A percentile compares a stretch with the other conserved stretches of the same genome.
phyloP scores from a whole-genome alignment of 805 yeast species.

The Myxozyma melibiosi region DNA sequence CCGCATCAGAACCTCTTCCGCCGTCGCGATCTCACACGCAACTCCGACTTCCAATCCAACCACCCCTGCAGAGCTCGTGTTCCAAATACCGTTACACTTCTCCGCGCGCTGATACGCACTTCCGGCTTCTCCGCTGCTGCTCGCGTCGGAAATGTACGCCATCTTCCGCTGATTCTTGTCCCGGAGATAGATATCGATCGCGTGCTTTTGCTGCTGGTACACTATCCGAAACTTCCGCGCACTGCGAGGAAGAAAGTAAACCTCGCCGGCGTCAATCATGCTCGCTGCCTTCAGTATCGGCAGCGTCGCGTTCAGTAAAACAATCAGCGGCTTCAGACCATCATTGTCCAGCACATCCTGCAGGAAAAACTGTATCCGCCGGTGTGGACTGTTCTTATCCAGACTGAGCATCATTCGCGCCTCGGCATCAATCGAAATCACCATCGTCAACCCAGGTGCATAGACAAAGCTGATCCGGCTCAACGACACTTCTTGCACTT shows the following conservation, averaged over 20 bases:
- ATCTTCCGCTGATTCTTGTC: constrained; percentile 12
- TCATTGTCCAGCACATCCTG: constrained; percentile 37
- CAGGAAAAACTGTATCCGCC: constrained; percentile 35
- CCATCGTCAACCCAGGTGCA: constrained; percentile 33
- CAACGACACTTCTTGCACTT: constrained; percentile 39
- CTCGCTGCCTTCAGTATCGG: constrained; percentile 36
- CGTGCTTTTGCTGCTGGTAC: constrained; percentile 10
- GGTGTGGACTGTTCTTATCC: constrained; percentile 37
- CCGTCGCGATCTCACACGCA: constrained; percentile 21
- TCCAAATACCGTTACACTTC: constrained; percentile 21
- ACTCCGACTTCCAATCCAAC: constrained; percentile 24
- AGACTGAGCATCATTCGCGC: constrained; percentile 31
- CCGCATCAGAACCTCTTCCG: constrained; percentile 17
- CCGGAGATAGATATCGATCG: constrained; percentile 20
- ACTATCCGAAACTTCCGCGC: constrained; percentile 22
- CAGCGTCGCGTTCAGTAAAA: constrained; percentile 38
- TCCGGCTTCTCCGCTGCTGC: constrained; percentile 2
- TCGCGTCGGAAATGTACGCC: constrained; percentile 22
- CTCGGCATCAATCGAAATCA: constrained; percentile 11
- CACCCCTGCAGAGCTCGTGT: constrained; percentile 6
- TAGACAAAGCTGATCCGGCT: constrained; percentile 38
- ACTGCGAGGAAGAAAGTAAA: constrained; percentile 28
- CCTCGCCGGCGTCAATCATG: constrained; percentile 23
- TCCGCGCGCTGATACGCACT: constrained; percentile 1
- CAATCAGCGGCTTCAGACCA: constrained; percentile 38